phyloP scores from a whole-genome alignment of 2,329 filamentous ascomycete species.

The Shiraia sp. region DNA sequence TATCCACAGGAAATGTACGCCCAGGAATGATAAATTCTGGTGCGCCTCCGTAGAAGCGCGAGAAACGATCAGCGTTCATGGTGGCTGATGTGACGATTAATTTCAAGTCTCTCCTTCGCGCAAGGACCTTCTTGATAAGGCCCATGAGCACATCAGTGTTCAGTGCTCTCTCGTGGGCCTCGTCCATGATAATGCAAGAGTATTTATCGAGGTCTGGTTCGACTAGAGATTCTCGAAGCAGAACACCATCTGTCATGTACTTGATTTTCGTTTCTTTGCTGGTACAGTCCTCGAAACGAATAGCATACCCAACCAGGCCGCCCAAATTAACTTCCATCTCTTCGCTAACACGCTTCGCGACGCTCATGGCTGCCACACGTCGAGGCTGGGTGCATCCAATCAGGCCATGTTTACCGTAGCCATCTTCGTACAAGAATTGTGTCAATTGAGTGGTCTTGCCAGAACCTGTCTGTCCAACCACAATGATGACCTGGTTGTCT shows the following conservation, averaged over 20 bases:
- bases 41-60: constrained; percentile 92
- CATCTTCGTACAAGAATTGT: constrained; percentile 94
- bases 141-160: constrained; percentile 99
- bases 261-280: constrained; percentile 95
- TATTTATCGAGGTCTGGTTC: constrained; percentile 94
- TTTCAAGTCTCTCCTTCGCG: constrained; percentile 86
- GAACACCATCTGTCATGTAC: constrained; percentile 98
- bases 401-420: constrained; percentile 83
- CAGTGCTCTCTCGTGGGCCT: constrained; percentile 93
- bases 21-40: constrained; percentile 97
- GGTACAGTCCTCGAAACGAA: constrained; percentile 97
- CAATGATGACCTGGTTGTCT: constrained; percentile 96
- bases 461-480: constrained; percentile 95
- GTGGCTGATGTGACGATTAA: constrained; percentile 97
- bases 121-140: constrained; percentile 93
- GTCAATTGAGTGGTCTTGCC: constrained; percentile 98
- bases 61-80: constrained; percentile 97
- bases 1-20: constrained; percentile 93
- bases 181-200: constrained; percentile 99
- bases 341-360: constrained; percentile 95
- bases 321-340: constrained; percentile 96
- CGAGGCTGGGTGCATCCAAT: constrained; percentile 97
- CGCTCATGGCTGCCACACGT: constrained; percentile 97
- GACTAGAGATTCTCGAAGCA: constrained; percentile 89
- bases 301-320: constrained; percentile 89